Evolutionary conservation across 345 rosid species (phyloP), one percentile per base, ranked within the genome.

Genomic region (Adansonia digitata): DNA sequence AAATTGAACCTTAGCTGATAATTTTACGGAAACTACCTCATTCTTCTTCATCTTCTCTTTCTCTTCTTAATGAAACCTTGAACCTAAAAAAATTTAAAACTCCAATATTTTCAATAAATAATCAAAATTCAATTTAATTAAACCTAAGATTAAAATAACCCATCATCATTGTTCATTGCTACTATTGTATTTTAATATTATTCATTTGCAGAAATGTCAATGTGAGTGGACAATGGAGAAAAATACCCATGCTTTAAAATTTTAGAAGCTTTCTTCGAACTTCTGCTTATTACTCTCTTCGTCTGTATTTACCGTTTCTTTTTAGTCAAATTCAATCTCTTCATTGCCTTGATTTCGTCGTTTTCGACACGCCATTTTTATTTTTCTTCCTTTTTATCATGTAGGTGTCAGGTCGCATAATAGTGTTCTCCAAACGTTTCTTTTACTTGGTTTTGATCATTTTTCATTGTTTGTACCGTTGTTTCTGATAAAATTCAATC

Each of bases 341-440:
- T 82, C 83, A 65, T 55, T 8, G 53, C 51, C 63, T 80, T 45
- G 24, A 9, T 72, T 57, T 56, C 42, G 12, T 15, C 74, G 43
- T 63, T 74, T 67, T 77, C 60, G 5, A 72, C 77, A 31, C 77
- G 77, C 45, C 71, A 35, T 49, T 26, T n/a, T n/a, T n/a, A n/a
- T 17, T 7, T 40, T 13, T 27, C 34, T 26, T 11, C 15, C 17
- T 1, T 27, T 6, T 27, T 24, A 57, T 6, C 35, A 37, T 27
- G 8, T 64, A 10, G 24, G 2, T 29, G n/a, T 35, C 59, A 24
- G 61, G 2, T 10, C 20, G 56, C 46, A 26, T 43, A 22, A 35
- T n/a, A 57, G 18, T 48, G 5, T 57, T 56, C 72, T 75, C 22
- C 61, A 29, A 56, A 49, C 27, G 22, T 61, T 72, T 39, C 7